phyloP scores from a whole-genome alignment of 805 yeast genomes.

The Teunomyces funiuensis region DNA sequence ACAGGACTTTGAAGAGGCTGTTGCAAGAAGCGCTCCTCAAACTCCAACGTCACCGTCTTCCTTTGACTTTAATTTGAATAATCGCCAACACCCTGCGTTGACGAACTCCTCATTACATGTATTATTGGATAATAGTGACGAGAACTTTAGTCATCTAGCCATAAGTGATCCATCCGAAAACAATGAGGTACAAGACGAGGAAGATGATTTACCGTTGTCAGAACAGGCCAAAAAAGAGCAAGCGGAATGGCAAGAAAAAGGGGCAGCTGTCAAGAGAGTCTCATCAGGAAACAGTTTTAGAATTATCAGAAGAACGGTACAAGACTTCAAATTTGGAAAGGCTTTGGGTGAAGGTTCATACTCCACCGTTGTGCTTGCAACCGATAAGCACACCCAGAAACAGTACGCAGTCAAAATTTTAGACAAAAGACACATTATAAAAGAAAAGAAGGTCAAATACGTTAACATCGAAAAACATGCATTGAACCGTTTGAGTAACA shows the following conservation, averaged over 20 bases:
- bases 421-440: slow-evolving; percentile 74
- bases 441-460: slow-evolving; percentile 80
- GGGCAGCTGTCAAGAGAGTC: slow-evolving; percentile 33
- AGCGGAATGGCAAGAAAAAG: slow-evolving; percentile 33
- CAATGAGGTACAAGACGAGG: slow-evolving; percentile 9
- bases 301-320: slow-evolving; percentile 36
- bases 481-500: slow-evolving; percentile 60
- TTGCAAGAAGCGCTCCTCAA: slow-evolving; percentile 24
- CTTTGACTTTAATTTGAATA: slow-evolving; percentile 29
- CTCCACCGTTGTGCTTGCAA: slow-evolving; percentile 46
- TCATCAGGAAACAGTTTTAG: slow-evolving; percentile 14
- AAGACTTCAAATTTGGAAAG: slow-evolving; percentile 42
- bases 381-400: slow-evolving; percentile 50
- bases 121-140: slow-evolving; percentile 24
- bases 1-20: slow-evolving; percentile 10
- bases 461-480: slow-evolving; percentile 84
- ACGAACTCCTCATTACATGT: slow-evolving; percentile 40
- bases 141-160: slow-evolving; percentile 4
- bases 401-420: slow-evolving; percentile 75
- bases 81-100: slow-evolving; percentile 20
- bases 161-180: slow-evolving; percentile 3
- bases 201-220: slow-evolving; percentile 4
- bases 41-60: slow-evolving; percentile 30
- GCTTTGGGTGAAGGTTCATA: slow-evolving; percentile 47
- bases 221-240: slow-evolving; percentile 12